Evolutionary conservation across 78 protist genomes (phyloP).

Genomic region (Tieghemostelium lacteum): DNA sequence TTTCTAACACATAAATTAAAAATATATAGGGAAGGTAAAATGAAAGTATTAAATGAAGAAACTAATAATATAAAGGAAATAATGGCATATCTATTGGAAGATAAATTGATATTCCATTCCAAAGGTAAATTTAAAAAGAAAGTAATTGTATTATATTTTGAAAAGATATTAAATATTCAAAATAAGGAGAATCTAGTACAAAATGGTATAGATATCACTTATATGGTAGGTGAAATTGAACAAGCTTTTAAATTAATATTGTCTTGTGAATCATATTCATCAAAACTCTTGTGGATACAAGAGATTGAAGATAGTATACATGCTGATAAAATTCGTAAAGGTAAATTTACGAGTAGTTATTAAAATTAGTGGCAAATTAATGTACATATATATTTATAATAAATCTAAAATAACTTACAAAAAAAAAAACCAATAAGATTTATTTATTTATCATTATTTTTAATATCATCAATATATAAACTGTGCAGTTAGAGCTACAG

Average conservation of each 20-base stretch:
- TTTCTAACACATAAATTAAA: not conserved
- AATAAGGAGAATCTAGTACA: constrained; percentile 33
- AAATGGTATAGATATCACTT: constrained; percentile 40
- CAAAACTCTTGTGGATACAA: constrained; percentile 42
- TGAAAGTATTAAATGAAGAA: constrained; percentile 4
- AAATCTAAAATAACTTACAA: not conserved
- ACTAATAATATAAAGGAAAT: constrained; percentile 1
- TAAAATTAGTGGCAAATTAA: not conserved
- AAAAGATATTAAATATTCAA: constrained; percentile 3
- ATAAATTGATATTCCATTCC: not conserved
- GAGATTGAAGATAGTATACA: constrained; percentile 54
- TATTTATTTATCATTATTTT: too few species aligned
- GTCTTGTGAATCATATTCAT: constrained; percentile 38
- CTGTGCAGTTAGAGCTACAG: too few species aligned
- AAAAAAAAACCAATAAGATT: too few species aligned
- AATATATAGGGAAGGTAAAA: constrained; percentile 3
- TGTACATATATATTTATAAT: too few species aligned
- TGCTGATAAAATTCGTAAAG: constrained; percentile 9
- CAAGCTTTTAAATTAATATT: not conserved
- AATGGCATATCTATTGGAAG: not conserved
- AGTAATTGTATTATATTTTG: not conserved
- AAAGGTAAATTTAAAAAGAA: constrained; percentile 12
- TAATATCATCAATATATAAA: too few species aligned
- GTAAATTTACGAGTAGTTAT: too few species aligned
- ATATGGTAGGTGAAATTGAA: not conserved